Evolutionary conservation across 345 rosid genomes (phyloP), one percentile per base, ranked within the genome.

Genomic region (Moringa oleifera): DNA sequence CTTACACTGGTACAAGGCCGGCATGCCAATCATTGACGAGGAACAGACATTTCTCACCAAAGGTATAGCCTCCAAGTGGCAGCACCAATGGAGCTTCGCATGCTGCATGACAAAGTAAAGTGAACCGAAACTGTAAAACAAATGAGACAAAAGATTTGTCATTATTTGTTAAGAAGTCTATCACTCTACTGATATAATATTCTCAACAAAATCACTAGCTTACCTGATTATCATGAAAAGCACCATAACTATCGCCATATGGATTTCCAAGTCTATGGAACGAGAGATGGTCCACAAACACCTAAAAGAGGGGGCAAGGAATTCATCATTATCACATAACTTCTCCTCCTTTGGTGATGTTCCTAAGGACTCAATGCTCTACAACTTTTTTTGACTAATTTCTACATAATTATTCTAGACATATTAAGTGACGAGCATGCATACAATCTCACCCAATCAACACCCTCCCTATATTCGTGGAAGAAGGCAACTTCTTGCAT

Each of bases 1-100:
- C 74, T 87, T 81, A 94, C 97, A 86, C 79, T n/a, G 99, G 90
- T 55, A 94, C 97, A 57, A 94, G 89, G 64, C 97, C 79, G 49
- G 97, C 95, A 69, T 94, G 99, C 99, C 99, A 94, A 79, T 94
- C 99, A 68, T 94, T 94, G 66, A 86, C 96, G 28, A 94, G 88
- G 73, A 90, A 94, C 56, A 94, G 80, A 63, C 94, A 86, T 64
- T 88, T 90, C 74, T 88, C 97, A 51, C 99, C 99, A 54, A 88
- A 94, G 21, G 90, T 90, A 58, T 75, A 90, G 20, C 99, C 99
- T 61, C 99, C 97, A 64, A 94, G 69, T 52, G 96, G 95, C 63
- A 94, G 87, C 70, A 94, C 87, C 28, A 94, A 72, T 19, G 97
- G 99, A 54, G 99, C 99, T 86, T 94, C 99, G 68, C 96, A 86